These are phyloP conservation scores for Eimeria acervulina DNA, from an alignment of 169 alveolate species.

Conservation along the genomic window DNA sequence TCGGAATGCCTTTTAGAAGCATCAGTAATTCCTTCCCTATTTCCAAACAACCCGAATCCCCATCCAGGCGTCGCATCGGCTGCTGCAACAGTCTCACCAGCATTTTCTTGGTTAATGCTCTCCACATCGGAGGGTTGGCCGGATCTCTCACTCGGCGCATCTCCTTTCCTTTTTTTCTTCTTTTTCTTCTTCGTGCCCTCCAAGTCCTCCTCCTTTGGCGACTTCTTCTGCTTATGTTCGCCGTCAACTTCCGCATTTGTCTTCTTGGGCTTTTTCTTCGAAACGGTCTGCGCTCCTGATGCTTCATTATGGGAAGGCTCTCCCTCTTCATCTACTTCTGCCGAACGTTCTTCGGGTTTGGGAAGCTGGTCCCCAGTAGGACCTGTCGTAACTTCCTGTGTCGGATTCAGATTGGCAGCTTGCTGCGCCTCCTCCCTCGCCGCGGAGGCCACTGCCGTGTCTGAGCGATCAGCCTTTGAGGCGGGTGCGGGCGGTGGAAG, in stretches of 20 bases:
- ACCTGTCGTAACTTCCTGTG: not conserved
- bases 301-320: not conserved
- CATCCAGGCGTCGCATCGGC: not conserved
- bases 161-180: constrained; percentile 58
- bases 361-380: not conserved
- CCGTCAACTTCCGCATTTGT: not conserved
- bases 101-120: not conserved
- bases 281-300: not conserved
- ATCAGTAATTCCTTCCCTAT: not conserved
- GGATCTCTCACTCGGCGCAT: not conserved
- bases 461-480: constrained; percentile 6
- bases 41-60: constrained; percentile 67
- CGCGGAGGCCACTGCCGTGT: constrained; percentile 21
- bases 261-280: constrained; percentile 16
- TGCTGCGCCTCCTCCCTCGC: not conserved
- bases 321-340: not conserved
- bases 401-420: not conserved
- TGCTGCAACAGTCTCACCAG: not conserved
- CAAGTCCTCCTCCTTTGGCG: not conserved
- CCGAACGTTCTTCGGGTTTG: not conserved
- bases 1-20: not conserved
- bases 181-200: constrained; percentile 44
- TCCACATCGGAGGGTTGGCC: constrained; percentile 17
- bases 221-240: constrained; percentile 34
- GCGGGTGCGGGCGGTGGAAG: constrained; percentile 58